phyloP scores from a whole-genome alignment of 163 green algal genomes.

The Picocystis sp. region DNA sequence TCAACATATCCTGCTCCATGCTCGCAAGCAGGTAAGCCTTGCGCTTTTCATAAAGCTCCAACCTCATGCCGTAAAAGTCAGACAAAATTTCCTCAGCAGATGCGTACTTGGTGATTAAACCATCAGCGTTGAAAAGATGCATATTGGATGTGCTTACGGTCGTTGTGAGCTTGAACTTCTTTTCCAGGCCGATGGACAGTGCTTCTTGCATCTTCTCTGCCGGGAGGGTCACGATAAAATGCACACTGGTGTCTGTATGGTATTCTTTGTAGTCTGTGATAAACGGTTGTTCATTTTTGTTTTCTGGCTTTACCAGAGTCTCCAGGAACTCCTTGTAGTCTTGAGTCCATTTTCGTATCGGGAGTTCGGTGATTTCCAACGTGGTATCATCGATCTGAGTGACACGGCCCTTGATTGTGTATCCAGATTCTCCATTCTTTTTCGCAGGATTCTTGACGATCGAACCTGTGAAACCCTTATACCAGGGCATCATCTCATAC shows the following conservation, averaged over 20 bases:
- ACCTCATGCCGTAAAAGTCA: slow-evolving; percentile 77
- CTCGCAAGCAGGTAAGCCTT: slow-evolving; percentile 34
- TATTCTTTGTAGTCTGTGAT: slow-evolving; percentile 79
- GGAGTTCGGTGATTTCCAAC: slow-evolving; percentile 89
- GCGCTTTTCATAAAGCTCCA: slow-evolving; percentile 74
- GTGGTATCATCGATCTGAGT: slow-evolving; percentile 47
- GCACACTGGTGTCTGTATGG: slow-evolving; percentile 78
- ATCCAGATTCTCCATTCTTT: not conserved
- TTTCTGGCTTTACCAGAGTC: slow-evolving; percentile 45
- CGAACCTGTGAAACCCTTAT: slow-evolving; percentile 51
- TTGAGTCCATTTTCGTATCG: slow-evolving; percentile 90
- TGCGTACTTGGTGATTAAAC: slow-evolving; percentile 79
- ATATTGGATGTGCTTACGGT: slow-evolving; percentile 88
- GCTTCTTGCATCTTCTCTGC: slow-evolving; percentile 40
- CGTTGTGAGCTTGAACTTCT: slow-evolving; percentile 84
- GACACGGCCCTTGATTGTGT: slow-evolving; percentile 16
- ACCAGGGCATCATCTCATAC: slow-evolving; percentile 83
- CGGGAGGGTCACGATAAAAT: slow-evolving; percentile 72
- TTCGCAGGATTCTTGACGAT: slow-evolving; percentile 14
- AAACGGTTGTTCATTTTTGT: slow-evolving; percentile 34
- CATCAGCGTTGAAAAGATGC: slow-evolving; percentile 85
- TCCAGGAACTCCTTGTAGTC: slow-evolving; percentile 99
- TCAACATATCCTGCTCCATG: slow-evolving; percentile 52
- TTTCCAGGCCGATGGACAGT: slow-evolving; percentile 42
- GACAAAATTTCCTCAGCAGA: slow-evolving; percentile 73